phyloP scores from a whole-genome alignment of 257 asterid species.

The Scutellaria galericulata region DNA sequence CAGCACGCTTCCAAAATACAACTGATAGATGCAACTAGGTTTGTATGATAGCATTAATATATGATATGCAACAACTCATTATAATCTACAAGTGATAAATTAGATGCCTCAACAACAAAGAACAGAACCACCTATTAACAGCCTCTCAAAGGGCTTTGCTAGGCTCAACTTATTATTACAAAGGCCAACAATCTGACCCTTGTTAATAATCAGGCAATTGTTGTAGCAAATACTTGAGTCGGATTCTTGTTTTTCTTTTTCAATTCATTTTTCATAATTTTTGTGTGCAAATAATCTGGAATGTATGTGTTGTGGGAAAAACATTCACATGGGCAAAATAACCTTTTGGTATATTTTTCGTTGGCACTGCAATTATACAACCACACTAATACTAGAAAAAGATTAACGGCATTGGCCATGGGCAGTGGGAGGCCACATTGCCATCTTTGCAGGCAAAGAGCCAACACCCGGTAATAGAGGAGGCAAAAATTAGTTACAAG shows the following conservation, averaged over 20 bases:
- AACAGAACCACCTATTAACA: not conserved
- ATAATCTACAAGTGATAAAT: not conserved
- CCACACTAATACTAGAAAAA: conserved; percentile 35
- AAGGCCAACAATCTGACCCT: not conserved
- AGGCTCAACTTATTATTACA: not conserved
- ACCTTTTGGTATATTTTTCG: conserved; percentile 34
- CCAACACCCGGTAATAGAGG: conserved; percentile 44
- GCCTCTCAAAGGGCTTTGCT: conserved; percentile 1
- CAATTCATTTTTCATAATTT: not conserved
- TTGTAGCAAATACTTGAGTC: not conserved
- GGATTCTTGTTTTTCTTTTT: not conserved
- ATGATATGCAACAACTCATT: not conserved
- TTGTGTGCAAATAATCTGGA: conserved; percentile 5
- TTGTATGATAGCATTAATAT: not conserved
- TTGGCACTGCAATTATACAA: conserved; percentile 42
- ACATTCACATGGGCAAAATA: conserved; percentile 34
- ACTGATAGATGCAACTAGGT: not conserved
- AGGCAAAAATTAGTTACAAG: conserved; percentile 47
- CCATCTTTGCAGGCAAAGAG: conserved; percentile 46
- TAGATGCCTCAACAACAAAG: not conserved
- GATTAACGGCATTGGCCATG: conserved; percentile 31
- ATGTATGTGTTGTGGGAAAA: conserved; percentile 13
- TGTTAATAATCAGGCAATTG: not conserved
- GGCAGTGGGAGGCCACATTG: conserved; percentile 35
- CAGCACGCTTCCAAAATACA: not conserved